A percentile compares a stretch with the other conserved stretches of the same genome.
Evolutionary conservation across 768 basidiomycete species (phyloP).

Genomic region (Leucosporidium creatinivorum): DNA sequence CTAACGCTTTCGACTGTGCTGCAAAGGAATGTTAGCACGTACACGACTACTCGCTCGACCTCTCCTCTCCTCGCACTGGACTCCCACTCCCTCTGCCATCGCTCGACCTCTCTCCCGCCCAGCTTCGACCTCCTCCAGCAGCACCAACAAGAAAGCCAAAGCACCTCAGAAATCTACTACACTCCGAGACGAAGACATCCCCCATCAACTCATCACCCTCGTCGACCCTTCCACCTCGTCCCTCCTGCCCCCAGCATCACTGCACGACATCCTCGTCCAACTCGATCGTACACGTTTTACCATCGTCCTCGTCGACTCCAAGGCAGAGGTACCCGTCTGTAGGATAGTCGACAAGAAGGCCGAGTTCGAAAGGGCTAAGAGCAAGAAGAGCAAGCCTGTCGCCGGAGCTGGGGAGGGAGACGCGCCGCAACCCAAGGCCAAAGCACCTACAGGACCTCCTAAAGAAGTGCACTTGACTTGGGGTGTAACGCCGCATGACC

Average conservation of each 20-base stretch:
- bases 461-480: conserved; percentile 72
- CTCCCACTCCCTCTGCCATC: too few relatives aligned
- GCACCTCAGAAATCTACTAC: background rate
- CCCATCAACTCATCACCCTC: conserved; percentile 46
- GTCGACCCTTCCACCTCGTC: conserved; percentile 48
- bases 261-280: conserved; percentile 48
- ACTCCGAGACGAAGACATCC: conserved; percentile 44
- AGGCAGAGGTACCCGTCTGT: conserved; percentile 54
- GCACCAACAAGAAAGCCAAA: background rate
- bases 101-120: background rate
- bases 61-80: background rate
- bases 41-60: background rate
- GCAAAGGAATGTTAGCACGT: background rate
- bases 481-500: conserved; percentile 55
- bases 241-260: conserved; percentile 43
- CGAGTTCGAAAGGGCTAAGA: conserved; percentile 44
- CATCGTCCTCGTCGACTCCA: conserved; percentile 53
- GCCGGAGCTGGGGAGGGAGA: too few relatives aligned
- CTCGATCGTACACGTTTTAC: conserved; percentile 47
- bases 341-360: conserved; percentile 51
- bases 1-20: too few relatives aligned
- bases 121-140: background rate
- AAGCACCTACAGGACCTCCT: conserved; percentile 26
- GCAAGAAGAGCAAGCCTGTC: conserved; percentile 40
- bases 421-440: conserved; percentile 28